These are phyloP conservation scores for Phyllosticta capitalensis DNA, from an alignment of 2,329 filamentous ascomycete genomes.

Conservation along the genomic window DNA sequence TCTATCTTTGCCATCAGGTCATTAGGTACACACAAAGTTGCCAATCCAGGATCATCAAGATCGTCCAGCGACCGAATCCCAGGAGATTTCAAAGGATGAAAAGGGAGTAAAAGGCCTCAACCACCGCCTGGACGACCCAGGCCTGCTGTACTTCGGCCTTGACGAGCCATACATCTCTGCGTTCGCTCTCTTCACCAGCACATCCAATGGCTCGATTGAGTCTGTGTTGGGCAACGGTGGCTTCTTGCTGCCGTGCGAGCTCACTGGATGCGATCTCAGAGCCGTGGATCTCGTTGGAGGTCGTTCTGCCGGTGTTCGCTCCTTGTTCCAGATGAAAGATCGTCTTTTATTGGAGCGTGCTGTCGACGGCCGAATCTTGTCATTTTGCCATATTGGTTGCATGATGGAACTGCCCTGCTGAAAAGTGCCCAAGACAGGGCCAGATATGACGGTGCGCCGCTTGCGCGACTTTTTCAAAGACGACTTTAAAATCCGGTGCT, in stretches of 20 bases:
- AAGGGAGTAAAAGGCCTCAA: background rate
- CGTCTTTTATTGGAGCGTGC: background rate
- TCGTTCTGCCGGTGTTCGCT: background rate
- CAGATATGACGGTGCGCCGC: background rate
- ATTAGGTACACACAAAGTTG: background rate
- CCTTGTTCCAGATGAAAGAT: background rate
- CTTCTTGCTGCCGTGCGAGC: background rate
- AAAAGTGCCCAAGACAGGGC: background rate
- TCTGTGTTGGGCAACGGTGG: background rate
- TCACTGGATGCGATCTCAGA: background rate
- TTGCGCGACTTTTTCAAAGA: background rate
- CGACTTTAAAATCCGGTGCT: background rate
- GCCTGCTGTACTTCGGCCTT: background rate
- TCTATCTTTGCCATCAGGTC: background rate
- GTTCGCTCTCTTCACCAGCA: background rate
- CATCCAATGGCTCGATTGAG: background rate
- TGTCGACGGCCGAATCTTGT: background rate
- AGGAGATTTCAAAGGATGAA: background rate
- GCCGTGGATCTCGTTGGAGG: background rate
- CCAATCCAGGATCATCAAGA: background rate
- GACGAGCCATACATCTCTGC: background rate
- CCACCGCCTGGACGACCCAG: background rate
- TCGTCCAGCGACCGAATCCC: background rate
- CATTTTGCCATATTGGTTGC: background rate
- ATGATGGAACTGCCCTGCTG: background rate